phyloP scores from a whole-genome alignment of 192 early-diverging fungal species.

The Backusella westeae region DNA sequence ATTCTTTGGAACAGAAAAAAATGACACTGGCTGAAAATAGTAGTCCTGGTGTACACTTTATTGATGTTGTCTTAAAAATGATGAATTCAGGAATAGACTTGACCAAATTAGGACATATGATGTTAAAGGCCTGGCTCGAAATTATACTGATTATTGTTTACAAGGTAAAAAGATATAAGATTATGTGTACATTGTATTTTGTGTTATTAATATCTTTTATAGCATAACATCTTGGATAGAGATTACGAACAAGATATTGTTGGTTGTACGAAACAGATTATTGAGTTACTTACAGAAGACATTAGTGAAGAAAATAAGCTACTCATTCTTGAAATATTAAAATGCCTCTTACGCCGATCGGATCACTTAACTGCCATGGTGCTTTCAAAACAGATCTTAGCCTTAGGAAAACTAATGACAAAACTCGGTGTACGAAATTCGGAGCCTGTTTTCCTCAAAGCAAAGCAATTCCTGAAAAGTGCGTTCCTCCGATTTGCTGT shows the following conservation, averaged over 20 bases:
- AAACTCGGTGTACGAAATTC: slow-evolving; percentile 39
- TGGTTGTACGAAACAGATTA: slow-evolving; percentile 38
- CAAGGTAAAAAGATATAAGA: slow-evolving; percentile 37
- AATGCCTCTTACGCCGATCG: slow-evolving; percentile 47
- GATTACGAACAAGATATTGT: slow-evolving; percentile 37
- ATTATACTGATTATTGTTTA: slow-evolving; percentile 55
- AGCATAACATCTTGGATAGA: slow-evolving; percentile 44
- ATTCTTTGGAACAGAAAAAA: slow-evolving; percentile 23
- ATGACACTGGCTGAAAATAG: slow-evolving; percentile 28
- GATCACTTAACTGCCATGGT: slow-evolving; percentile 55
- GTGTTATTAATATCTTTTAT: slow-evolving; percentile 3
- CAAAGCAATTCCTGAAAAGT: slow-evolving; percentile 48
- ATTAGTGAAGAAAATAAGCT: slow-evolving; percentile 57
- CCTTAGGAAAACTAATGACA: slow-evolving; percentile 53
- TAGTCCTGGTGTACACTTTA: slow-evolving; percentile 46
- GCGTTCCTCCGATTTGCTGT: slow-evolving; percentile 54
- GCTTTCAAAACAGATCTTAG: slow-evolving; percentile 57
- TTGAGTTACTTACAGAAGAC: slow-evolving; percentile 38
- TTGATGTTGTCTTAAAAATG: slow-evolving; percentile 53
- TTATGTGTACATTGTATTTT: background rate
- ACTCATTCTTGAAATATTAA: slow-evolving; percentile 49
- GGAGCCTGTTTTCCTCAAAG: slow-evolving; percentile 47
- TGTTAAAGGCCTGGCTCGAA: slow-evolving; percentile 55
- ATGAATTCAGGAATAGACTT: slow-evolving; percentile 50
- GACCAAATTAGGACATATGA: slow-evolving; percentile 39